Evolutionary conservation across 1,139 yeast species (phyloP).

Genomic region (Suhomyces bribrorum): DNA sequence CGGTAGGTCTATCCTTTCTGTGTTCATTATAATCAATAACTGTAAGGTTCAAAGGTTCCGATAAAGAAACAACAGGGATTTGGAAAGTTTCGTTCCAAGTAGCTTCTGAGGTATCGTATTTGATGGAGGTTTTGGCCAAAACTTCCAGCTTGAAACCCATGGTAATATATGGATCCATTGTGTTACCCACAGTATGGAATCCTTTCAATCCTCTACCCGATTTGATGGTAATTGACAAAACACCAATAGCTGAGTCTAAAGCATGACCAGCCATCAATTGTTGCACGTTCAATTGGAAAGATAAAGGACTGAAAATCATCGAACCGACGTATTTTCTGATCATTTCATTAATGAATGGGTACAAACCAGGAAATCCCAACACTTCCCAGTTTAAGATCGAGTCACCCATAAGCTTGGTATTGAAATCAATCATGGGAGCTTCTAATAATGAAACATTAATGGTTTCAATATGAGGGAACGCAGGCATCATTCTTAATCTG

Average conservation of each 20-base stretch:
- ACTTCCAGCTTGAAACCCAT: conserved; percentile 60
- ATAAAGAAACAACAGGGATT: conserved; percentile 68
- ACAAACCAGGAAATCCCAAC: conserved; percentile 81
- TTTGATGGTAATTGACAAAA: conserved; percentile 66
- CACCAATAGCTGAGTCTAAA: conserved; percentile 81
- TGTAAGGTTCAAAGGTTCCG: conserved; percentile 76
- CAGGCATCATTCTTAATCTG: conserved; percentile 82
- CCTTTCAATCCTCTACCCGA: conserved; percentile 70
- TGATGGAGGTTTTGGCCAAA: conserved; percentile 66
- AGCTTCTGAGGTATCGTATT: conserved; percentile 67
- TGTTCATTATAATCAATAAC: conserved; percentile 74
- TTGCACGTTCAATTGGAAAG: conserved; percentile 88
- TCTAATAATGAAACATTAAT: conserved; percentile 81
- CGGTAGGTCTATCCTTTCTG: conserved; percentile 79
- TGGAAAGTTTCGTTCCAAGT: conserved; percentile 80
- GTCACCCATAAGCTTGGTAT: conserved; percentile 73
- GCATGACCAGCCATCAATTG: conserved; percentile 87
- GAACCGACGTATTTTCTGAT: conserved; percentile 86
- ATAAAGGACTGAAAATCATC: conserved; percentile 80
- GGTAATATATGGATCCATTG: conserved; percentile 88
- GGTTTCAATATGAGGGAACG: conserved; percentile 92
- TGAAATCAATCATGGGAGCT: conserved; percentile 85
- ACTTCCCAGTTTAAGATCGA: conserved; percentile 84
- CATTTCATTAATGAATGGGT: conserved; percentile 79
- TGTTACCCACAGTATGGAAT: conserved; percentile 67